phyloP scores from a whole-genome alignment of 1,284 basidiomycete genomes.

The Pyrrhoderma lamaoense region DNA sequence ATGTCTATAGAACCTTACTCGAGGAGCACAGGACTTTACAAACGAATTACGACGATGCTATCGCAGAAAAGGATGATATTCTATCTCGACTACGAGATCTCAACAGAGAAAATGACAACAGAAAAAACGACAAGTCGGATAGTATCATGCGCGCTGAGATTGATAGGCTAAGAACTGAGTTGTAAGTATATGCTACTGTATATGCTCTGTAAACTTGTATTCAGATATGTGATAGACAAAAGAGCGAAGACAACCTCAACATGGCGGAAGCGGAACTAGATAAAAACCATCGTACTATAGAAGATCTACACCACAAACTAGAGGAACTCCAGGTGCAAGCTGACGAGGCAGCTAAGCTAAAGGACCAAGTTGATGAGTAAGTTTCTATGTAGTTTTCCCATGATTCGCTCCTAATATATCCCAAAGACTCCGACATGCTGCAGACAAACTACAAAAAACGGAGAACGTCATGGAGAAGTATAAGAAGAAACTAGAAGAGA shows the following conservation, averaged over 20 bases:
- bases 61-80: constrained; percentile 68
- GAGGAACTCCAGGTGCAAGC: constrained; percentile 80
- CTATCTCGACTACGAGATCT: constrained; percentile 48
- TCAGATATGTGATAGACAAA: constrained; percentile 56
- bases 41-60: constrained; percentile 59
- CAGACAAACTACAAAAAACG: constrained; percentile 85
- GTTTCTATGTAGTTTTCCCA: constrained; percentile 24
- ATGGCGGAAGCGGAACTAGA: constrained; percentile 75
- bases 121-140: constrained; percentile 61
- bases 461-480: constrained; percentile 99
- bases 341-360: constrained; percentile 71
- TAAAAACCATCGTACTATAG: constrained; percentile 59
- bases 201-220: neutral
- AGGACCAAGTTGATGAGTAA: constrained; percentile 93
- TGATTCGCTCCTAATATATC: constrained; percentile 5
- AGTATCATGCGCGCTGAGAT: constrained; percentile 69
- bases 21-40: constrained; percentile 72
- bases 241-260: constrained; percentile 82
- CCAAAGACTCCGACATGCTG: constrained; percentile 76
- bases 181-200: constrained; percentile 47
- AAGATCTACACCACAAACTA: constrained; percentile 69
- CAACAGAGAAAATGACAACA: constrained; percentile 49
- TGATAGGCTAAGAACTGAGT: constrained; percentile 67
- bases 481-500: constrained; percentile 96
- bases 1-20: constrained; percentile 66